Conservation (phyloP, 1,139 yeast genomes). For the Protomyces inundatus region DNA sequence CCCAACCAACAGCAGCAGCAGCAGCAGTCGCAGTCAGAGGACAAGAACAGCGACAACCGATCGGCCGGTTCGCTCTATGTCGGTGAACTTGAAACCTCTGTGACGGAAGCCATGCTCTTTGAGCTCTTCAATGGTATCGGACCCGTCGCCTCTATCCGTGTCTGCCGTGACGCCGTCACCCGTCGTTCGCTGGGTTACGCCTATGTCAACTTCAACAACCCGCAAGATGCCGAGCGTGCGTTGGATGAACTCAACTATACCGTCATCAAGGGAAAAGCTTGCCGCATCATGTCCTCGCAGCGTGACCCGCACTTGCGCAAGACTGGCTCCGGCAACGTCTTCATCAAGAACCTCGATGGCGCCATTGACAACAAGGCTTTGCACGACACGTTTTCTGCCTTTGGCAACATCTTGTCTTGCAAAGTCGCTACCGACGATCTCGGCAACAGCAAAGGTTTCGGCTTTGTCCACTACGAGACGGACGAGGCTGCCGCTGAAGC, state of each 20-base stretch:
- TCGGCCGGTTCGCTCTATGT: conserved; percentile 56
- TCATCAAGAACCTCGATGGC: conserved; percentile 97
- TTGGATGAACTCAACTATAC: conserved; percentile 93
- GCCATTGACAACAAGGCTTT: conserved; percentile 98
- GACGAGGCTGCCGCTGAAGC: conserved; percentile 93
- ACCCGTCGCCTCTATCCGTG: conserved; percentile 93
- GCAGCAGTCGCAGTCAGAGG: conserved; percentile 11
- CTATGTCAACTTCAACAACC: conserved; percentile 90
- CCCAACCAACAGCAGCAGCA: conserved; percentile 5
- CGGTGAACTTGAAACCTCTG: conserved; percentile 91
- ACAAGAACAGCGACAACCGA: conserved; percentile 19
- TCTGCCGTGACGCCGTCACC: conserved; percentile 97
- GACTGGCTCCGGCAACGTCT: conserved; percentile 94
- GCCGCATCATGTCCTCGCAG: conserved; percentile 99
- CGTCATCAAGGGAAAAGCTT: conserved; percentile 89
- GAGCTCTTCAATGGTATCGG: conserved; percentile 95
- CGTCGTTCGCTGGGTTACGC: conserved; percentile 98
- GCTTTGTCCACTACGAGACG: conserved; percentile 94
- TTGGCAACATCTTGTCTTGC: conserved; percentile 93
- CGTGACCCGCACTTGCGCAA: conserved; percentile 96
- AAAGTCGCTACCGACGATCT: conserved; percentile 93
- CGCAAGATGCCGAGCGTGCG: conserved; percentile 89
- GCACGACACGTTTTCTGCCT: conserved; percentile 95
- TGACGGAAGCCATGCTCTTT: conserved; percentile 89
- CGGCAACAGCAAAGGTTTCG: conserved; percentile 93